phyloP scores from a whole-genome alignment of 495 filamentous ascomycete genomes.

The Podospora anserina region DNA sequence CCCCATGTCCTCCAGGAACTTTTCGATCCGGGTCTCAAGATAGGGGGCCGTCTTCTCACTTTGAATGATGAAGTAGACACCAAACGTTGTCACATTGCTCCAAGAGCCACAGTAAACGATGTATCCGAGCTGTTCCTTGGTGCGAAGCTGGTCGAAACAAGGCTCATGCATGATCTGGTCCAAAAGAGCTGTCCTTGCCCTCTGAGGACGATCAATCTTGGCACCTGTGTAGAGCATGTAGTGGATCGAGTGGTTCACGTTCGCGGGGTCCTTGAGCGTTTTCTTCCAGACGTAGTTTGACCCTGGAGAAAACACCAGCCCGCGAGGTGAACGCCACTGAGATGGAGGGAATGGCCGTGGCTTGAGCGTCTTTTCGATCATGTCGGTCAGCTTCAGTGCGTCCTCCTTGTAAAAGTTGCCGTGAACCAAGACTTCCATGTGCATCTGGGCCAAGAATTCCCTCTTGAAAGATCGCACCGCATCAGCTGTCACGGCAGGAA shows the following conservation, averaged over 20 bases:
- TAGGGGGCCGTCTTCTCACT: slow-evolving; percentile 82
- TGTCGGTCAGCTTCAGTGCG: slow-evolving; percentile 77
- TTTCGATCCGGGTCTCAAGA: slow-evolving; percentile 81
- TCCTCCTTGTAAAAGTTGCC: slow-evolving; percentile 97
- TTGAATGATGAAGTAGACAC: slow-evolving; percentile 90
- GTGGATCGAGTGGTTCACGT: slow-evolving; percentile 96
- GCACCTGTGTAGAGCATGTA: slow-evolving; percentile 81
- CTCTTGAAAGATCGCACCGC: slow-evolving; percentile 76
- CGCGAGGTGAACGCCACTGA: slow-evolving; percentile 77
- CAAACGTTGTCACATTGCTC: slow-evolving; percentile 66
- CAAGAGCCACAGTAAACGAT: slow-evolving; percentile 83
- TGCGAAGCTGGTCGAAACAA: slow-evolving; percentile 87
- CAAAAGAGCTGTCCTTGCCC: slow-evolving; percentile 75
- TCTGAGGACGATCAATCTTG: slow-evolving; percentile 59
- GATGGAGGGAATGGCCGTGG: slow-evolving; percentile 69
- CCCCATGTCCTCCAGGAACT: slow-evolving; percentile 67
- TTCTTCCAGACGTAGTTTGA: slow-evolving; percentile 80
- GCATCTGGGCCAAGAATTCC: slow-evolving; percentile 74
- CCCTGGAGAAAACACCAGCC: slow-evolving; percentile 72
- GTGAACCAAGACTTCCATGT: slow-evolving; percentile 84
- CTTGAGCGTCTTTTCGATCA: slow-evolving; percentile 75
- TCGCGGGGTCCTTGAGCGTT: slow-evolving; percentile 78
- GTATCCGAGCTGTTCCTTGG: slow-evolving; percentile 97
- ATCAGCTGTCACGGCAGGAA: slow-evolving; percentile 67
- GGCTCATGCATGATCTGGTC: slow-evolving; percentile 93